Evolutionary conservation across 2,329 filamentous ascomycete species (phyloP).

Genomic region (Hypoxylon sp.): DNA sequence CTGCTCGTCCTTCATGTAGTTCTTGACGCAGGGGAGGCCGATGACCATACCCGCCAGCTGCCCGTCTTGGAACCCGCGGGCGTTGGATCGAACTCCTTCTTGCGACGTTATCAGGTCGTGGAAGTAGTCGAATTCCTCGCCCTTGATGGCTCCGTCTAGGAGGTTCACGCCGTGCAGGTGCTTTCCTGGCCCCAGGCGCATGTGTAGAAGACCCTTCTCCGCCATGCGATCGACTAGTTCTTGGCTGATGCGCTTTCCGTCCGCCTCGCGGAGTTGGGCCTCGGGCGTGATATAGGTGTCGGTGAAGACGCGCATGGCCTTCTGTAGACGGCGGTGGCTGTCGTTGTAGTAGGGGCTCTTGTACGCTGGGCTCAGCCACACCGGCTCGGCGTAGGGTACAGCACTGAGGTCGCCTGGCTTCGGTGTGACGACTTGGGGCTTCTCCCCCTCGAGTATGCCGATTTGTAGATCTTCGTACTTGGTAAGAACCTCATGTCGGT

Average conservation of each 20-base stretch:
- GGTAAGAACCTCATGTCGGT: conserved; percentile 86
- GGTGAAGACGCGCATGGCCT: conserved; percentile 75
- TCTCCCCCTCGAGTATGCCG: conserved; percentile 78
- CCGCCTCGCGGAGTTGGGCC: conserved; percentile 77
- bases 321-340: conserved; percentile 73
- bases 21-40: conserved; percentile 78
- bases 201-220: conserved; percentile 76
- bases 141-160: conserved; percentile 74
- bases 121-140: conserved; percentile 87
- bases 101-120: conserved; percentile 81
- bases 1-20: conserved; percentile 75
- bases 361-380: conserved; percentile 82
- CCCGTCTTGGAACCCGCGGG: conserved; percentile 84
- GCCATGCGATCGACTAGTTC: conserved; percentile 82
- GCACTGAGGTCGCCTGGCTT: conserved; percentile 75
- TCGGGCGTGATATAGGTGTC: conserved; percentile 77
- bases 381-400: conserved; percentile 85
- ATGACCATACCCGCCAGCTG: conserved; percentile 90
- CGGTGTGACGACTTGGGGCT: conserved; percentile 74
- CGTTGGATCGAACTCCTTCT: conserved; percentile 75
- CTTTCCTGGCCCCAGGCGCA: conserved; percentile 84
- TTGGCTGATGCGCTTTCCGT: conserved; percentile 75
- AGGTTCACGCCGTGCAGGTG: conserved; percentile 77
- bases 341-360: conserved; percentile 83
- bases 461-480: conserved; percentile 81